These are phyloP conservation scores for Acanthamoeba culbertsoni DNA, from an alignment of 208 protist genomes.

Conservation along the genomic window DNA sequence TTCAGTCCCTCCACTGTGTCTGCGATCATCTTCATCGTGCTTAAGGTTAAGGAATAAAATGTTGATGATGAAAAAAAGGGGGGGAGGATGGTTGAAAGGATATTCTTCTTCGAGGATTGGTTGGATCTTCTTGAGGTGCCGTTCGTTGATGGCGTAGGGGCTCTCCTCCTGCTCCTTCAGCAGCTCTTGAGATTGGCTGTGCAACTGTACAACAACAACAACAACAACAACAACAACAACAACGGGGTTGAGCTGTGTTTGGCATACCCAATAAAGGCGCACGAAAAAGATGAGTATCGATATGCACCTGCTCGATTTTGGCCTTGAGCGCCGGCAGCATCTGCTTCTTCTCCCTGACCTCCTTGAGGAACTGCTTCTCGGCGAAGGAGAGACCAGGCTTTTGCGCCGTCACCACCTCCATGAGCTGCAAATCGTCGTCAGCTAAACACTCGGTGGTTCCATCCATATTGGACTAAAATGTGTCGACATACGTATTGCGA, in stretches of 20 bases:
- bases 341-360: conserved; percentile 28
- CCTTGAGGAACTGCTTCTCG: conserved; percentile 41
- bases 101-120: conserved; percentile 59
- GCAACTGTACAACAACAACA: not conserved
- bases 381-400: not conserved
- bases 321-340: not conserved
- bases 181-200: not conserved
- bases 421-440: not conserved
- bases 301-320: conserved; percentile 14
- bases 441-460: not conserved
- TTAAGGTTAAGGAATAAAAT: not conserved
- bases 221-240: not conserved
- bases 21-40: conserved; percentile 52
- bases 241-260: not conserved
- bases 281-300: not conserved
- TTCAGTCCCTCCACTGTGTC: conserved; percentile 1
- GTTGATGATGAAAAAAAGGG: not conserved
- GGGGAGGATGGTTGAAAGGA: not conserved
- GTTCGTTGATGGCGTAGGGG: conserved; percentile 27
- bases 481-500: not conserved
- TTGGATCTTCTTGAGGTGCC: conserved; percentile 39
- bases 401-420: conserved; percentile 28
- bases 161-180: not conserved
- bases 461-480: not conserved
- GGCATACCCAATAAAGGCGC: not conserved